A percentile compares a stretch with the other conserved stretches of the same genome.
phyloP scores from a whole-genome alignment of 495 filamentous ascomycete species.

The Extremus antarcticus region DNA sequence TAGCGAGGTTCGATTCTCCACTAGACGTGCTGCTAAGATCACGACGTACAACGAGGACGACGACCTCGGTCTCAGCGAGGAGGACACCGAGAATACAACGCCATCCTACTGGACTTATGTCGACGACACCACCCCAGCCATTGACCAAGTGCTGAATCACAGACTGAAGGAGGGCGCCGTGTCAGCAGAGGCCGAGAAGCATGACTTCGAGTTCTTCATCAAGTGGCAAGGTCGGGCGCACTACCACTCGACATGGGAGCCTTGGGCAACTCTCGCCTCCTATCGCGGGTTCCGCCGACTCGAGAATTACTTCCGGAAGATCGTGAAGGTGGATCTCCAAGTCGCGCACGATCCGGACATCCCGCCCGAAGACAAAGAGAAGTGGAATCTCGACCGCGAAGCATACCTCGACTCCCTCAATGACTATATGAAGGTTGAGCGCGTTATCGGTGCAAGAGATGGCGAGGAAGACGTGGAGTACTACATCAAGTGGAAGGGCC shows the following conservation, averaged over 20 bases:
- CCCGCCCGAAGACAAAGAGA: slow-evolving; percentile 77
- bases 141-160: slow-evolving; percentile 84
- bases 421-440: slow-evolving; percentile 82
- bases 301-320: slow-evolving; percentile 86
- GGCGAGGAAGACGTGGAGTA: slow-evolving; percentile 72
- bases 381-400: slow-evolving; percentile 82
- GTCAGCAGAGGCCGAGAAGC: slow-evolving; percentile 43
- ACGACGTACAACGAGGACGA: slow-evolving; percentile 81
- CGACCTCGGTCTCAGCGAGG: slow-evolving; percentile 37
- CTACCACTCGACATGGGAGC: slow-evolving; percentile 91
- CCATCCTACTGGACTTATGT: slow-evolving; percentile 23
- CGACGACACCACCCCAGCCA: slow-evolving; percentile 63
- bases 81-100: slow-evolving; percentile 33
- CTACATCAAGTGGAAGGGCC: slow-evolving; percentile 70
- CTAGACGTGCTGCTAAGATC: slow-evolving; percentile 71
- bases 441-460: slow-evolving; percentile 68
- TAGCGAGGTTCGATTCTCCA: slow-evolving; percentile 81
- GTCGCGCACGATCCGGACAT: slow-evolving; percentile 58
- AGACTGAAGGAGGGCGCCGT: slow-evolving; percentile 55
- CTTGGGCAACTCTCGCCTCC: slow-evolving; percentile 53
- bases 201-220: slow-evolving; percentile 87
- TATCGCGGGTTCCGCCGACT: slow-evolving; percentile 70
- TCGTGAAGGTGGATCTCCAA: slow-evolving; percentile 61
- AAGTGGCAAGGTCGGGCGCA: slow-evolving; percentile 97
- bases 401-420: slow-evolving; percentile 69